Evolutionary conservation across 257 asterid species (phyloP).

Genomic region (Capsicum chinense): DNA sequence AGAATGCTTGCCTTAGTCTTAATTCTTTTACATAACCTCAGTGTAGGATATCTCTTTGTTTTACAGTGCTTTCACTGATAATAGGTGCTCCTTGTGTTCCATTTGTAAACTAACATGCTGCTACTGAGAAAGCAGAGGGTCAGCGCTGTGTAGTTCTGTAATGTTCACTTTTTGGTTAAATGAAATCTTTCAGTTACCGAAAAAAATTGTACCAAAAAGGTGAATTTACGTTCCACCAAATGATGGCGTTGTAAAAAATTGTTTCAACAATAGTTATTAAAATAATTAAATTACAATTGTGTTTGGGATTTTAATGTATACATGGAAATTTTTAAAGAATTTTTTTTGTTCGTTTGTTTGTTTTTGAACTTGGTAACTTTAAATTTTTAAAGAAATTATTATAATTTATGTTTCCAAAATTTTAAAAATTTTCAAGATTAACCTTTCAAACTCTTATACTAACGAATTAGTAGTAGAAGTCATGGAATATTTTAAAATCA

Average conservation of each 20-base stretch:
- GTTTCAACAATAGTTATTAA: neutral
- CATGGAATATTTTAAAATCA: neutral
- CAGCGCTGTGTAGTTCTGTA: neutral
- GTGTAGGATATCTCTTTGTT: neutral
- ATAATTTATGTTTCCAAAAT: neutral
- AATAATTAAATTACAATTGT: no score
- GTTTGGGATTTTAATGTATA: neutral
- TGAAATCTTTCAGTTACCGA: no score
- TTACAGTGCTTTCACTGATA: neutral
- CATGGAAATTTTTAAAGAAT: neutral
- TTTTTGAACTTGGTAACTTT: no score
- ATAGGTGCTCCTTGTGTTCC: neutral
- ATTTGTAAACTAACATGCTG: neutral
- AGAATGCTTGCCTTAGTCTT: neutral
- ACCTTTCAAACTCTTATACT: neutral
- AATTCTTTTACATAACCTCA: neutral
- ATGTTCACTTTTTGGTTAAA: no score
- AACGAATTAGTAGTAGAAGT: neutral
- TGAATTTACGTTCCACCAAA: neutral
- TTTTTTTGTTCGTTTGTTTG: no score
- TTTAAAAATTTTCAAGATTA: neutral
- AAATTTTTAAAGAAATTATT: no score
- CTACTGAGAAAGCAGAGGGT: neutral
- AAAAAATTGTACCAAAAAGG: no score
- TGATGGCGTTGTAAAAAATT: no score